These are phyloP conservation scores for Aspergillus wentii DNA, from an alignment of 495 filamentous ascomycete genomes.

Conservation along the genomic window DNA sequence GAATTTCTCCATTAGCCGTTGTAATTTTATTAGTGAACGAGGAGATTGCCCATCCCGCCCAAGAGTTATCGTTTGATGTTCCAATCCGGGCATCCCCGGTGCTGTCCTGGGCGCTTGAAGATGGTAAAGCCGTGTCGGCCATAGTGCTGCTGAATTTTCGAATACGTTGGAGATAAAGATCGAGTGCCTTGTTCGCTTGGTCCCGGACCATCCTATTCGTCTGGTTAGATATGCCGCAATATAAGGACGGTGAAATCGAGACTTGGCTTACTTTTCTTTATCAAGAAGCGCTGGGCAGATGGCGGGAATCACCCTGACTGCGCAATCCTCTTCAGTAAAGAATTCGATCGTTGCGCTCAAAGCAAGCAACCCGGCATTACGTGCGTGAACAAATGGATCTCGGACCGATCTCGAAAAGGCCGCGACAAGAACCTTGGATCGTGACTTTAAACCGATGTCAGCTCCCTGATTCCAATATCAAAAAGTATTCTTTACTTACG, in stretches of 20 bases:
- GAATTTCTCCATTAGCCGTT: slow-evolving; percentile 78
- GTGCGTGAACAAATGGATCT: slow-evolving; percentile 90
- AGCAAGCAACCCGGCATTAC: slow-evolving; percentile 83
- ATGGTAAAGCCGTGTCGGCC: slow-evolving; percentile 70
- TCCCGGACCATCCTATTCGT: slow-evolving; percentile 64
- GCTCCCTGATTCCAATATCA: background rate
- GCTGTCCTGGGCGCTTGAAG: slow-evolving; percentile 30
- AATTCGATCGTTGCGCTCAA: slow-evolving; percentile 77
- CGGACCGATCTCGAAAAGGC: slow-evolving; percentile 85
- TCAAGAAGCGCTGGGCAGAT: slow-evolving; percentile 79
- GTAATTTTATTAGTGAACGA: slow-evolving; percentile 96
- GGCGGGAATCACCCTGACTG: slow-evolving; percentile 71
- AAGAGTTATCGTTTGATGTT: slow-evolving; percentile 68
- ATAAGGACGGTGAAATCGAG: background rate
- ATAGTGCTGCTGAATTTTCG: slow-evolving; percentile 70
- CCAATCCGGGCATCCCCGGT: slow-evolving; percentile 60
- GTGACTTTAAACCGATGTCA: slow-evolving; percentile 42
- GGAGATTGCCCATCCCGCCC: slow-evolving; percentile 97
- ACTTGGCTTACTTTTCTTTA: slow-evolving; percentile 66
- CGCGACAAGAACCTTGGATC: slow-evolving; percentile 86
- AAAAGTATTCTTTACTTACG: slow-evolving; percentile 34
- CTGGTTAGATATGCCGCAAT: background rate
- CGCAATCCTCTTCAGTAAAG: slow-evolving; percentile 89
- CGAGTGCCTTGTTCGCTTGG: slow-evolving; percentile 86
- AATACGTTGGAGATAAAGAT: slow-evolving; percentile 80